Conservation (phyloP, 2,329 filamentous ascomycete species). For the Tolypocladium paradoxum region DNA sequence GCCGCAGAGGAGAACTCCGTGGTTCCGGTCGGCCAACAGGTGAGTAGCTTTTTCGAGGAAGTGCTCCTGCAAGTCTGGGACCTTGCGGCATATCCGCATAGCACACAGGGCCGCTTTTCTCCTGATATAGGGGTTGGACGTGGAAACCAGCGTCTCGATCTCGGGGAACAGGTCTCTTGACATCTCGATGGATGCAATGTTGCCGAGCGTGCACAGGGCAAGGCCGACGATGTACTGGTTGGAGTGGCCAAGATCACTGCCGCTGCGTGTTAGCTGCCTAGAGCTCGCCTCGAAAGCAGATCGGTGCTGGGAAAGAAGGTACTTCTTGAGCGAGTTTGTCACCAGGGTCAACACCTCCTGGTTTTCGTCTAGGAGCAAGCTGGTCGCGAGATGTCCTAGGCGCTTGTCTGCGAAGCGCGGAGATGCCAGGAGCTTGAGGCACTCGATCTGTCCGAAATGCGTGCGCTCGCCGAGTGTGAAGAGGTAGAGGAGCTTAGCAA, state of each 20-base stretch:
- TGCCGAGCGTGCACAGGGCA: conserved; percentile 89
- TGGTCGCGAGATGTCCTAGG: conserved; percentile 89
- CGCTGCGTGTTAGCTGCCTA: conserved; percentile 7
- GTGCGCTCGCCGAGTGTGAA: conserved; percentile 96
- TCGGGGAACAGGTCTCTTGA: conserved; percentile 93
- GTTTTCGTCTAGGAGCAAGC: conserved; percentile 92
- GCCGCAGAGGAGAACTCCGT: conserved; percentile 87
- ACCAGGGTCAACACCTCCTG: conserved; percentile 96
- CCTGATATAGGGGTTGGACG: conserved; percentile 95
- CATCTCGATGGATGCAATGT: conserved; percentile 98
- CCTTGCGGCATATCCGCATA: conserved; percentile 97
- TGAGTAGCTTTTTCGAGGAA: conserved; percentile 90
- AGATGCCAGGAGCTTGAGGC: conserved; percentile 90
- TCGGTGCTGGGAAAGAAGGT: conserved; percentile 10
- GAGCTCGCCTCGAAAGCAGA: not conserved
- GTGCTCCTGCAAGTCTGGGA: conserved; percentile 93
- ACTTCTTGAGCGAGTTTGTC: conserved; percentile 98
- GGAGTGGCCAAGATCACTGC: conserved; percentile 85
- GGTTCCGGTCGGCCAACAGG: conserved; percentile 84
- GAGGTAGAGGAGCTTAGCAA: conserved; percentile 94
- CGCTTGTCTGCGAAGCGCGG: conserved; percentile 97
- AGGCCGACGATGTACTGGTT: conserved; percentile 98
- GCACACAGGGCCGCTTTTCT: conserved; percentile 96
- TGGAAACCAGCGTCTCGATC: conserved; percentile 84
- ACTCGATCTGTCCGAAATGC: conserved; percentile 99